Evolutionary conservation across 176 grass and related monocot genomes (phyloP).

Genomic region (Otatea glauca): DNA sequence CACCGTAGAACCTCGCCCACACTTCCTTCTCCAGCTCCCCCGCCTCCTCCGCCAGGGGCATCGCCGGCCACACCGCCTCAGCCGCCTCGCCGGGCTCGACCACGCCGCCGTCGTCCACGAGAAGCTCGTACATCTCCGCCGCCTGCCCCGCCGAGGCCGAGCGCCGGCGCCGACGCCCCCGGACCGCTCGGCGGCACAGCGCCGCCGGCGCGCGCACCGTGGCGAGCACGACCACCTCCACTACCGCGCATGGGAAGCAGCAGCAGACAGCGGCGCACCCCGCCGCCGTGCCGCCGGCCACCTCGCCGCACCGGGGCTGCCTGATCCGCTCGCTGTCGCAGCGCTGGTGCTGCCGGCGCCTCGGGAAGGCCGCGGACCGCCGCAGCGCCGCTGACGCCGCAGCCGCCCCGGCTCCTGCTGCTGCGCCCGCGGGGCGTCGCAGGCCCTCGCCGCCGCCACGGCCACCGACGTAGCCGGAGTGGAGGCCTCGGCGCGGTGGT

Average conservation of each 20-base stretch:
- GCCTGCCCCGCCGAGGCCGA: constrained; percentile 38
- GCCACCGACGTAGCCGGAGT: constrained; percentile 45
- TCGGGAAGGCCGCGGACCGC: constrained; percentile 45
- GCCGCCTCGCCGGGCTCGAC: not conserved
- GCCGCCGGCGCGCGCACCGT: constrained; percentile 70
- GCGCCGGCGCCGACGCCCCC: constrained; percentile 35
- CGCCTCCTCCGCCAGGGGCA: not conserved
- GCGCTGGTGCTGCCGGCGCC: constrained; percentile 40
- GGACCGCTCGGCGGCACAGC: constrained; percentile 54
- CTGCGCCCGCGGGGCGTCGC: not conserved
- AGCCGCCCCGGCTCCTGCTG: not conserved
- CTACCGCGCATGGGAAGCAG: constrained; percentile 71
- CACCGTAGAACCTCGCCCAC: constrained; percentile 71
- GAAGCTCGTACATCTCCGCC: constrained; percentile 59
- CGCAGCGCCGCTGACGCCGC: not conserved
- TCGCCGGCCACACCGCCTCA: not conserved
- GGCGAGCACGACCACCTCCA: constrained; percentile 80
- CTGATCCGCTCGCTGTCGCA: constrained; percentile 38
- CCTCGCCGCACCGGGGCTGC: constrained; percentile 54
- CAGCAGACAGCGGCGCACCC: constrained; percentile 76
- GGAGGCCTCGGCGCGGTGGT: constrained; percentile 39
- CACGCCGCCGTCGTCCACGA: constrained; percentile 36
- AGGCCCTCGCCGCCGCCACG: constrained; percentile 40
- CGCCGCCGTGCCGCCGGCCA: constrained; percentile 76
- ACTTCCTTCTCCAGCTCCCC: constrained; percentile 78